Conservation (phyloP, 371 early-diverging fungal species). For the Mortierella sp. region DNA sequence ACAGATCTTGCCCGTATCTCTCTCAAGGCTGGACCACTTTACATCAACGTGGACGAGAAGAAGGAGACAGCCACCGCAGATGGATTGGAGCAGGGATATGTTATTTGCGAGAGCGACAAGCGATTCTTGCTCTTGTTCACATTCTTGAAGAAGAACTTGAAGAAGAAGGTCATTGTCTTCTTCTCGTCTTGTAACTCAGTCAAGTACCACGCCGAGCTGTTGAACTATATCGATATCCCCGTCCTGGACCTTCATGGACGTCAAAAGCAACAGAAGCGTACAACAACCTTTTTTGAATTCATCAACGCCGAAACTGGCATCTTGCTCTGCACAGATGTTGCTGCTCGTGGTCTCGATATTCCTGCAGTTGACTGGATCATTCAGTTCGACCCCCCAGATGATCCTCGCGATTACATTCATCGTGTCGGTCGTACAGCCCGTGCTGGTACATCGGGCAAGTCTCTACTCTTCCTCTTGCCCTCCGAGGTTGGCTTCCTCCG, state of each 20-base stretch:
- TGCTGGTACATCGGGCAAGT: conserved; percentile 92
- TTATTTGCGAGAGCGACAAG: conserved; percentile 90
- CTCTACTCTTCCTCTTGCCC: conserved; percentile 95
- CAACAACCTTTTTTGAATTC: conserved; percentile 96
- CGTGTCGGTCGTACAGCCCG: conserved; percentile 99
- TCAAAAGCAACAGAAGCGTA: conserved; percentile 97
- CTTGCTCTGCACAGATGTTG: conserved; percentile 98
- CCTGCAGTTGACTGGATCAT: conserved; percentile 98
- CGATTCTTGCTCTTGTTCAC: conserved; percentile 93
- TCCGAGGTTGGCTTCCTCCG: conserved; percentile 96
- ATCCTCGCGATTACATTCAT: conserved; percentile 98
- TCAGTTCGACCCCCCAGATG: conserved; percentile 99
- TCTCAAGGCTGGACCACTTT: conserved; percentile 89
- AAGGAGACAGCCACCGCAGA: conserved; percentile 94
- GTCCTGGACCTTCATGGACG: conserved; percentile 93
- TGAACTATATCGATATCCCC: conserved; percentile 97
- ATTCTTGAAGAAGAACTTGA: conserved; percentile 92
- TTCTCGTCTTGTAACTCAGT: conserved; percentile 96
- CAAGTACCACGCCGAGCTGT: conserved; percentile 94
- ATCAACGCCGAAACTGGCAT: conserved; percentile 92
- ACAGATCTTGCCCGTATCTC: conserved; percentile 96
- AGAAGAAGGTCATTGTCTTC: conserved; percentile 98
- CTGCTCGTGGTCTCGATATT: conserved; percentile 98
- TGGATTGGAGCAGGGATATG: conserved; percentile 96
- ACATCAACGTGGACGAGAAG: conserved; percentile 96